A percentile compares a stretch with the other conserved stretches of the same genome.
Conservation (phyloP, 2,329 filamentous ascomycete species). For the Aspergillus japonicus region DNA sequence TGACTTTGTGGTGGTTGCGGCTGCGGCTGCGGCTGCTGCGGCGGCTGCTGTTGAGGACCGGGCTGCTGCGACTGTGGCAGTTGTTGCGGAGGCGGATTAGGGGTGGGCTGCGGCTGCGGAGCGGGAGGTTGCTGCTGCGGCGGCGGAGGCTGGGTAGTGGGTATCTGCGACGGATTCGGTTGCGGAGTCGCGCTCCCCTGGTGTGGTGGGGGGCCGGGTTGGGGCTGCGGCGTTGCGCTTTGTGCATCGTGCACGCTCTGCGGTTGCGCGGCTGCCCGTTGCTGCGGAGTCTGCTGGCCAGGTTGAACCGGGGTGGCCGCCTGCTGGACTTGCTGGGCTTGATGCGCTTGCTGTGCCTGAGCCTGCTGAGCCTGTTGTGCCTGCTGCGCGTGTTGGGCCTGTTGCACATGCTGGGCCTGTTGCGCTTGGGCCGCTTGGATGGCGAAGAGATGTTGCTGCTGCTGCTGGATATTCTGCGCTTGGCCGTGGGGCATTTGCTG, state of each 20-base stretch:
- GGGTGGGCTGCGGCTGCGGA: constrained; percentile 37
- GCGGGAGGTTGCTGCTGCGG: constrained; percentile 35
- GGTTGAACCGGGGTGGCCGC: constrained; percentile 33
- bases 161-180: constrained; percentile 31
- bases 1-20: constrained; percentile 37
- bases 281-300: constrained; percentile 42
- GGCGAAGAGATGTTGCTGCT: constrained; percentile 40
- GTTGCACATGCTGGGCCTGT: constrained; percentile 30
- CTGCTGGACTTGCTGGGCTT: constrained; percentile 33
- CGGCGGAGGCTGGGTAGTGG: constrained; percentile 36
- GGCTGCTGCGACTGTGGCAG: constrained; percentile 40
- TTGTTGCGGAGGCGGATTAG: constrained; percentile 37
- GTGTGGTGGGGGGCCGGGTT: constrained; percentile 39
- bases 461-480: constrained; percentile 45
- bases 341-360: constrained; percentile 32
- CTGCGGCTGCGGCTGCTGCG: constrained; percentile 35
- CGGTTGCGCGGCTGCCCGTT: constrained; percentile 41
- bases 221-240: constrained; percentile 45
- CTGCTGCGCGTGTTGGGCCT: constrained; percentile 27
- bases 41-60: constrained; percentile 26
- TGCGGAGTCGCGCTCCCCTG: constrained; percentile 42
- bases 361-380: constrained; percentile 25
- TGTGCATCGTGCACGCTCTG: constrained; percentile 45
- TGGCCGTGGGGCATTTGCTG: constrained; percentile 44
- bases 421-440: constrained; percentile 34